Base-by-base conservation (phyloP, 352 stramenopile species). In the Hyaloperonospora arabidopsidis region DNA sequence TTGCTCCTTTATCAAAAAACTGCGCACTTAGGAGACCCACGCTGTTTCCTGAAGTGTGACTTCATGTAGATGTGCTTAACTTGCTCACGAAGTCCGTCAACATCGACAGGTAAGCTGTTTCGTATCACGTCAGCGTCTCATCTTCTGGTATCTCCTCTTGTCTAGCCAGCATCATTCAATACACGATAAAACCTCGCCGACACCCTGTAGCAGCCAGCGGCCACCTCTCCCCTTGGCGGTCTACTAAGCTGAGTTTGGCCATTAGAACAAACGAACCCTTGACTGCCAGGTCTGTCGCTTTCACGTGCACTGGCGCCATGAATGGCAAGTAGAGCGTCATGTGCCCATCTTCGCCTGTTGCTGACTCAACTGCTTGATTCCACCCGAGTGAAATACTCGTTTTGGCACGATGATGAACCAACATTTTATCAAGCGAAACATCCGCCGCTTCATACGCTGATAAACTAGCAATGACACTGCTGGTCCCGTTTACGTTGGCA, bases 231-330 rank as follows among this genome's bases (percentile, higher is more conserved):
- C 59, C 65, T 44, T 70, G 55, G 5, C 3, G 14, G 52, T 78
- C 71, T 14, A 78, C 43, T 2, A 74, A 5, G 18, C 49, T 51
- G 40, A 77, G 48, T 5, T 58, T 65, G 12, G 70, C 68, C 7
- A 72, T 38, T n/a, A 84, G 47, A n/a, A 60, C 35, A 44, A 72
- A 84, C 13, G 73, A 74, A 0, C 73, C 73, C 43, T 84, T 84
- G 18, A 47, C 25, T n/a, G 53, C 61, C 46, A 84, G 50, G 18
- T 57, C 58, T 2, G 54, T 52, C 1, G 70, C 54, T 25, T 56
- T 61, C 7, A 84, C 73, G 44, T 77, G 68, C 17, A 84, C 71
- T 0, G 68, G 66, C 14, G 59, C 63, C 49, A 72, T 60, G 23
- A 84, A 76, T 11, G 68, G 65, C 13, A 77, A 13, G 28, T 72